phyloP scores from a whole-genome alignment of 768 basidiomycete species.

The Russula ochroleuca region DNA sequence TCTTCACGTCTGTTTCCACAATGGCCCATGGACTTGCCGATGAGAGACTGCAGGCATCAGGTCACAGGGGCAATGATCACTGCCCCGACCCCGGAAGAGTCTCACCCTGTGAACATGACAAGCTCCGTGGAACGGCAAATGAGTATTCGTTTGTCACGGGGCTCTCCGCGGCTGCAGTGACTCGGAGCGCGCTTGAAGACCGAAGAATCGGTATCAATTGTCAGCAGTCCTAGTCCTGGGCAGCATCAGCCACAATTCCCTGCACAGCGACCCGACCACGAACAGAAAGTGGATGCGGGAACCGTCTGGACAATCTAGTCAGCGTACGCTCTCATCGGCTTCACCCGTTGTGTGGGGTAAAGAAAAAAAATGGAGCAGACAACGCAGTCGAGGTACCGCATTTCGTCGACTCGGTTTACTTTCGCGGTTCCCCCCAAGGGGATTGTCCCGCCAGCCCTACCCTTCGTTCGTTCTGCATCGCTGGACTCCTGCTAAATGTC shows the following conservation, averaged over 20 bases:
- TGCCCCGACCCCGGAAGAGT: neutral
- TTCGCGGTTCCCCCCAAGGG: neutral
- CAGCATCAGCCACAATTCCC: neutral
- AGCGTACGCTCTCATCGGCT: neutral
- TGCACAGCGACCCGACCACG: neutral
- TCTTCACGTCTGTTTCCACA: neutral
- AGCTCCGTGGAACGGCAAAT: neutral
- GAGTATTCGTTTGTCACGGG: constrained; percentile 9
- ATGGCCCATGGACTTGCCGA: neutral
- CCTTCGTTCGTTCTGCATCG: neutral
- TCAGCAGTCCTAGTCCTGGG: constrained; percentile 4
- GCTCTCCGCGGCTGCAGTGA: constrained; percentile 7
- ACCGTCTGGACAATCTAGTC: neutral
- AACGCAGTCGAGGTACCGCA: constrained; percentile 1
- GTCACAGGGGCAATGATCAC: neutral
- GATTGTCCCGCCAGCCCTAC: neutral
- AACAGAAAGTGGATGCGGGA: neutral
- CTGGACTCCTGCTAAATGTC: neutral
- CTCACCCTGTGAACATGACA: neutral
- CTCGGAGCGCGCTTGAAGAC: constrained; percentile 5
- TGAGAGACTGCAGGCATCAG: neutral
- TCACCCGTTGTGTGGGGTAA: neutral
- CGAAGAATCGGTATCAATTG: constrained; percentile 13
- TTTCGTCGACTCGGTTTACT: neutral
- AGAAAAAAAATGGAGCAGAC: neutral